These are phyloP conservation scores for Cryptococcus sp. DNA, from an alignment of 1,284 basidiomycete species.

Conservation along the genomic window DNA sequence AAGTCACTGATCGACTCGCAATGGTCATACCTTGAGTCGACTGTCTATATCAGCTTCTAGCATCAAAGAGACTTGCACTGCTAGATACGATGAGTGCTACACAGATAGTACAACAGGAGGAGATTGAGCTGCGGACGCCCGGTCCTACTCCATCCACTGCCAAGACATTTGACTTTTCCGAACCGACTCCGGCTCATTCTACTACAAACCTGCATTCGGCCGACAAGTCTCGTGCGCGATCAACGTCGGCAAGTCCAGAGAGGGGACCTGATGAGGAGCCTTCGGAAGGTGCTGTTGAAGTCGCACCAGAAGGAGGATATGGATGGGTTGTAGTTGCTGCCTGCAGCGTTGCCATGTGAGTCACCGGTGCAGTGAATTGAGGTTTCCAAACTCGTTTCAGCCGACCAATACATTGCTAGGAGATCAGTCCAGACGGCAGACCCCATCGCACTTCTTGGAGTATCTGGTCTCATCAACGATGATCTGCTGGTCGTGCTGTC, in stretches of 20 bases:
- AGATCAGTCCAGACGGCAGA: no score
- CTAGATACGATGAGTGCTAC: not conserved
- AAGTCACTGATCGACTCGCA: no score
- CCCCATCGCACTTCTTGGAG: no score
- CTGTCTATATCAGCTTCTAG: no score
- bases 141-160: not conserved
- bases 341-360: conserved; percentile 13
- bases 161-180: not conserved
- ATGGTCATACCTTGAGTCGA: no score
- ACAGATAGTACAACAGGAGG: not conserved
- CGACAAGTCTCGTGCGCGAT: no score
- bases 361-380: no score
- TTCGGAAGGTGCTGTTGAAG: not conserved
- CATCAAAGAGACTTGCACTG: no score
- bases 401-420: no score
- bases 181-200: not conserved
- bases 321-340: conserved; percentile 21
- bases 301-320: conserved; percentile 14
- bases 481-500: no score
- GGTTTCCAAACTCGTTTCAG: no score
- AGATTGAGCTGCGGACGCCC: not conserved
- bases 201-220: not conserved
- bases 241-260: not conserved
- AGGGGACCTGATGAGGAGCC: not conserved
- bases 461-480: no score